These are phyloP conservation scores for Paraconiothyrium sp. DNA, from an alignment of 2,329 filamentous ascomycete species.

Conservation along the genomic window DNA sequence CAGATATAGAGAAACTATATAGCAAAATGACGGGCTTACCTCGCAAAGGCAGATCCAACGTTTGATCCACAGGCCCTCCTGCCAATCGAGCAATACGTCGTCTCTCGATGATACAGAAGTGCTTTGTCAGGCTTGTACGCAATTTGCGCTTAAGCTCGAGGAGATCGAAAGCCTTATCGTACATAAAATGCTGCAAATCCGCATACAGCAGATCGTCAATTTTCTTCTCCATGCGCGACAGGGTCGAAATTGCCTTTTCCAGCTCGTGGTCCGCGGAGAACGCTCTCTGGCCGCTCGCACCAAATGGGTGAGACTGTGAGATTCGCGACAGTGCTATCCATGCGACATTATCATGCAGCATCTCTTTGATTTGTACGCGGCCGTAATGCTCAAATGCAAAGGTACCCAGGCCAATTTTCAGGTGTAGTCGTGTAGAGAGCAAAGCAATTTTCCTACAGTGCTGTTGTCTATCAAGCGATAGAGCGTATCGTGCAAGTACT, in stretches of 20 bases:
- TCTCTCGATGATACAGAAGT: constrained; percentile 42
- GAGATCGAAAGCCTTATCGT: constrained; percentile 40
- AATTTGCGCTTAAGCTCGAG: constrained; percentile 36
- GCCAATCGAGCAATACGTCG: constrained; percentile 43
- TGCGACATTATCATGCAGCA: constrained; percentile 45
- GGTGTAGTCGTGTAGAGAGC: constrained; percentile 44
- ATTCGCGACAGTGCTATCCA: constrained; percentile 43
- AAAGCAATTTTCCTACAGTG: constrained; percentile 39
- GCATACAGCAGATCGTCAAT: constrained; percentile 36
- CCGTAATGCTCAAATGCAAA: constrained; percentile 41
- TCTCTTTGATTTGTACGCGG: constrained; percentile 43
- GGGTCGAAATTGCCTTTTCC: constrained; percentile 36
- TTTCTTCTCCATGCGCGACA: constrained; percentile 41
- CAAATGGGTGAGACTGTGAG: constrained; percentile 46
- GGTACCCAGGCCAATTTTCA: constrained; percentile 42
- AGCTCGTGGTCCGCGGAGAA: constrained; percentile 44
- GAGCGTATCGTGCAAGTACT: constrained; percentile 36
- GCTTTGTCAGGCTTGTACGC: constrained; percentile 41
- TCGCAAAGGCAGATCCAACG: constrained; percentile 27
- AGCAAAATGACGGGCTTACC: constrained; percentile 27
- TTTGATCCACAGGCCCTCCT: constrained; percentile 33
- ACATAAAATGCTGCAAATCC: constrained; percentile 39
- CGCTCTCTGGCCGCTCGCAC: constrained; percentile 34
- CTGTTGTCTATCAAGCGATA: constrained; percentile 35
- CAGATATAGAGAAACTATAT: neutral